Percentiles rank a stretch among this genome's conserved stretches.
phyloP scores from a whole-genome alignment of 192 early-diverging fungal species.

The Coemansia sp. region DNA sequence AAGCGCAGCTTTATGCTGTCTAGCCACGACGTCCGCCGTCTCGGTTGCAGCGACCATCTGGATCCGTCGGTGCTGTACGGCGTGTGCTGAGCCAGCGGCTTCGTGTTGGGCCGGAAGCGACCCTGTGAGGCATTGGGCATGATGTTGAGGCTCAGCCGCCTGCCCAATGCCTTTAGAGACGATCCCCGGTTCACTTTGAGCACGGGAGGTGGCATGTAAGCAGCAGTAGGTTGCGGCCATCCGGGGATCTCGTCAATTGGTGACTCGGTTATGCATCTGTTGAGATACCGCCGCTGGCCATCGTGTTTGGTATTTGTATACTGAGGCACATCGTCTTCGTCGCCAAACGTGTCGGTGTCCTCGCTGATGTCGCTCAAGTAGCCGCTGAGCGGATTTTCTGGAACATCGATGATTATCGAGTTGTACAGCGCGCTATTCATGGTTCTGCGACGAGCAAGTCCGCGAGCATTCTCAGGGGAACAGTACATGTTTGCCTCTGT shows the following conservation, averaged over 20 bases:
- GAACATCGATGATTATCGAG: background rate
- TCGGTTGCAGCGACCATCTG: slow-evolving; percentile 3
- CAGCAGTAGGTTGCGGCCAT: background rate
- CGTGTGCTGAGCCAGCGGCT: background rate
- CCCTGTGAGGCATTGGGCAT: background rate
- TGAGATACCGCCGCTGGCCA: slow-evolving; percentile 25
- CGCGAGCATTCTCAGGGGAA: background rate
- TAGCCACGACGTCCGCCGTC: slow-evolving; percentile 24
- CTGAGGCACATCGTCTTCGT: background rate
- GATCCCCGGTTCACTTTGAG: slow-evolving; percentile 5
- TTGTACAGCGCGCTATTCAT: background rate
- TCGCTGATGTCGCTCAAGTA: slow-evolving; percentile 43
- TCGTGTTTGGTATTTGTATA: background rate
- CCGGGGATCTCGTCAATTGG: background rate
- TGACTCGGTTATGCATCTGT: slow-evolving; percentile 11
- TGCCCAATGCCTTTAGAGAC: slow-evolving; percentile 22
- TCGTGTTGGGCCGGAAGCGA: background rate
- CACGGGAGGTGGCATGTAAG: background rate
- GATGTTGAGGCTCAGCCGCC: slow-evolving; percentile 23
- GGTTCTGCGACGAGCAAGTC: slow-evolving; percentile 2
- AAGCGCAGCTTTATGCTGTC: slow-evolving; percentile 41
- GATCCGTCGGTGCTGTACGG: slow-evolving; percentile 2
- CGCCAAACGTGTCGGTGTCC: background rate
- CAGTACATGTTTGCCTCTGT: background rate
- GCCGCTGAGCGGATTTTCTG: slow-evolving; percentile 2